These are phyloP conservation scores for Pulveroboletus ravenelii DNA, from an alignment of 768 basidiomycete species.

Conservation along the genomic window DNA sequence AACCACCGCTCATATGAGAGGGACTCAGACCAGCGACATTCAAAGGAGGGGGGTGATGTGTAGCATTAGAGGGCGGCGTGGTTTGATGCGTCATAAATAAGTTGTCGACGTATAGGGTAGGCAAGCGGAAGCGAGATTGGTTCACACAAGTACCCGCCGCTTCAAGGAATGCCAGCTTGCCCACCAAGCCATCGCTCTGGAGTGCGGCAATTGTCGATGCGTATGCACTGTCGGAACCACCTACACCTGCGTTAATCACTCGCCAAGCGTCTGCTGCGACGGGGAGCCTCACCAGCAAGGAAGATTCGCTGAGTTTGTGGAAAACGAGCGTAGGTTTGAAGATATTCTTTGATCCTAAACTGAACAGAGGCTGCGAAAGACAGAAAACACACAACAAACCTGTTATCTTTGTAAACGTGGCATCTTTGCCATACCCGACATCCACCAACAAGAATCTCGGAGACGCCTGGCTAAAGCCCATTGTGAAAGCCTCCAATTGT, in stretches of 20 bases:
- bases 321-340: constrained; percentile 65
- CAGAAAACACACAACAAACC: constrained; percentile 36
- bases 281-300: constrained; percentile 51
- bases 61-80: constrained; percentile 17
- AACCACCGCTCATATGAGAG: constrained; percentile 51
- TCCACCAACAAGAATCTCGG: constrained; percentile 69
- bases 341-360: constrained; percentile 48
- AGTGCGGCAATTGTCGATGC: constrained; percentile 51
- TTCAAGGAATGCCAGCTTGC: constrained; percentile 62
- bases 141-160: constrained; percentile 40
- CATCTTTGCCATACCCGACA: constrained; percentile 59
- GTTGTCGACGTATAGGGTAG: constrained; percentile 49
- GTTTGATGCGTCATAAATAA: constrained; percentile 37
- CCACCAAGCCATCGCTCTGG: constrained; percentile 55
- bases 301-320: constrained; percentile 73
- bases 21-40: constrained; percentile 38
- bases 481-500: constrained; percentile 65
- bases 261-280: not conserved
- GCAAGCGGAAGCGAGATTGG: constrained; percentile 48
- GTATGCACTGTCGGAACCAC: constrained; percentile 54
- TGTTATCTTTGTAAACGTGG: constrained; percentile 63
- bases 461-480: constrained; percentile 70
- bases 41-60: constrained; percentile 44
- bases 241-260: constrained; percentile 30
- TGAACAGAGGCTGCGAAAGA: not conserved